Evolutionary conservation across 2,329 filamentous ascomycete species (phyloP), one percentile per base, ranked within the genome.

Genomic region (Penicillium sp.): DNA sequence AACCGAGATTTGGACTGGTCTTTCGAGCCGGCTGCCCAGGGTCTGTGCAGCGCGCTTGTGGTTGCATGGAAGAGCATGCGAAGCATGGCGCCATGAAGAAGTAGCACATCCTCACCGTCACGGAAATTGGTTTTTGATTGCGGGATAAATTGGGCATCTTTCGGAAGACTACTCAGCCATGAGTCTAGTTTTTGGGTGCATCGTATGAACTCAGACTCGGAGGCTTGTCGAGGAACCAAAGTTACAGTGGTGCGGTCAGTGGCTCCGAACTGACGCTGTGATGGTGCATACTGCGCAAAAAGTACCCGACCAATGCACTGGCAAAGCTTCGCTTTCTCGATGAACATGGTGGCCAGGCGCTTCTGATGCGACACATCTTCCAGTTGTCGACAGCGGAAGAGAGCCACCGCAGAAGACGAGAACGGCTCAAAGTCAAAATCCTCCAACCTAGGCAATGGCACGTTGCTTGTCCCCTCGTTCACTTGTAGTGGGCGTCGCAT

Each of bases 11-110:
- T 75, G 60, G 47, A 69, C 58, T 53, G 84, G 79, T 69, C 62
- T 42, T 65, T 68, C 7, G 59, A 58, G 15, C 83, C 81, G 0
- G 87, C 87, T 38, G 95, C 90, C 62, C 93, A 90, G 2, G 91
- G 91, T 23, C 91, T 84, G 70, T 96, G 89, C 10, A 96, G 79
- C 1, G 90, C 90, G 42, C 90, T 94, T n/a, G 93, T 80, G 1
- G 90, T 94, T 1, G 90, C 93, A 71, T 90, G 90, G 70, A 92
- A 95, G 0, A 94, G 85, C 88, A 95, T 93, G 70, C 94, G 89
- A 26, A 96, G 76, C 46, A 96, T 81, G n/a, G 88, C 88, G 36
- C 88, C 82, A 65, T 95, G 89, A 1, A 95, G 72, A 45, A 81
- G 74, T 6, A 84, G 61, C 2, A 75, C 72, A 36, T 74, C 69